These are phyloP conservation scores for Pyrus hybrid DNA, from an alignment of 331 rosid genomes.

Conservation along the genomic window DNA sequence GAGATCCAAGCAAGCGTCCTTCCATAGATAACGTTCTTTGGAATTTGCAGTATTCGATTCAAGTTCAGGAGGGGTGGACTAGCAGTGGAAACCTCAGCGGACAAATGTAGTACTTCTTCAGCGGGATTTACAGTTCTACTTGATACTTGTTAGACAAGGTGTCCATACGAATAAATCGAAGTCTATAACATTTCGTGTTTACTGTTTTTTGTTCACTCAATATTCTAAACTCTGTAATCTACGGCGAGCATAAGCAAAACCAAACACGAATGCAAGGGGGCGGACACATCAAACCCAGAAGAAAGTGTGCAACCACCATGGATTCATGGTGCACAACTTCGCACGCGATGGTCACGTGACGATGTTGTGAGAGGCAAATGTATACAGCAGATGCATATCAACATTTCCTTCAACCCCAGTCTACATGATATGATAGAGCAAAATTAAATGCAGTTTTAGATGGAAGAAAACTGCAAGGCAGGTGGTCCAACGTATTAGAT, in stretches of 20 bases:
- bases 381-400: not conserved
- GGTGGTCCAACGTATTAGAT: conserved; percentile 1
- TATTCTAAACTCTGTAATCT: too few relatives aligned
- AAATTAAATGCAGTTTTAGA: not conserved
- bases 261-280: too few relatives aligned
- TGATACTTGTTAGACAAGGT: not conserved
- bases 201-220: too few relatives aligned
- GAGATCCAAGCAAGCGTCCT: conserved; percentile 58
- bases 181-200: not conserved
- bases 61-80: conserved; percentile 86
- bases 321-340: not conserved
- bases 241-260: too few relatives aligned
- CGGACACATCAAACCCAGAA: too few relatives aligned
- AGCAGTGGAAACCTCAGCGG: conserved; percentile 74
- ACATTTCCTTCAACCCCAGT: not conserved
- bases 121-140: not conserved
- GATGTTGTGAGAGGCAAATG: not conserved
- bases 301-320: too few relatives aligned
- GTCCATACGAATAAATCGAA: conserved; percentile 24
- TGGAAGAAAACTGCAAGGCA: not conserved
- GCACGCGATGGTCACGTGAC: not conserved
- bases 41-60: conserved; percentile 90
- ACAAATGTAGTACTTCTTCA: conserved; percentile 26
- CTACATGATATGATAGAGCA: not conserved
- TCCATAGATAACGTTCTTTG: conserved; percentile 82